Base-by-base conservation (phyloP, 2,329 filamentous ascomycete genomes). In the Penicillium sp. region DNA sequence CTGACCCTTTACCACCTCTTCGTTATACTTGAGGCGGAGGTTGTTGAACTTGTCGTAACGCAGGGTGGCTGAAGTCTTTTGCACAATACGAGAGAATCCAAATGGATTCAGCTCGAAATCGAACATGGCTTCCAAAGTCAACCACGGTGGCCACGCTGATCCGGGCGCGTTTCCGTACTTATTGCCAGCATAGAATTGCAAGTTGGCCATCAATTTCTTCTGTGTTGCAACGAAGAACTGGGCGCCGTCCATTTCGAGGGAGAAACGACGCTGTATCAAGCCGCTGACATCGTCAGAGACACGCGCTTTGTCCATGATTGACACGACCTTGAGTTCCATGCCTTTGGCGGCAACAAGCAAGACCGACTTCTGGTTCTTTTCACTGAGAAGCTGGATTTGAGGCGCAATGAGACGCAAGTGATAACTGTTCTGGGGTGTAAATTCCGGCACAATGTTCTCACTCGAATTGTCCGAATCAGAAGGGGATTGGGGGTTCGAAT, bases 1-100 rank as follows among this genome's bases (percentile, higher is more conserved):
- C 23, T 53, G 70, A 17, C 86, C 84, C 25, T 84, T 85, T 61
- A 88, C 89, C 59, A 99, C 87, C 70, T 96, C 91, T 64, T 97
- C 93, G 62, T 96, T 96, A 76, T 96, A 97, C 76, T 99, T 99
- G 61, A 99, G 81, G 62, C 94, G 92, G 55, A 99, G 82, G 15
- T 91, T 93, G 74, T 99, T 99, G 86, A 93, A 97, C 76, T 99
- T 97, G 80, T 99, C 93, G 73, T 95, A 97, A 59, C 93, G 87
- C 65, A 99, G 81, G 78, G 89, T 93, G 23, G 93, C 94, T 6
- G 93, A 99, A 1, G 94, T 99, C 74, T 95, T 93, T 73, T 97
- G 91, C 12, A 99, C 93, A 31, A 99, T 93, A 59, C 94, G 87
- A 73, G 93, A 93, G 81, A 99, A 99, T n/a, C 95, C 94, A 69